Evolutionary conservation across 768 basidiomycete species (phyloP), one percentile per base, ranked within the genome.

Genomic region (Aureoboletus auriporus): DNA sequence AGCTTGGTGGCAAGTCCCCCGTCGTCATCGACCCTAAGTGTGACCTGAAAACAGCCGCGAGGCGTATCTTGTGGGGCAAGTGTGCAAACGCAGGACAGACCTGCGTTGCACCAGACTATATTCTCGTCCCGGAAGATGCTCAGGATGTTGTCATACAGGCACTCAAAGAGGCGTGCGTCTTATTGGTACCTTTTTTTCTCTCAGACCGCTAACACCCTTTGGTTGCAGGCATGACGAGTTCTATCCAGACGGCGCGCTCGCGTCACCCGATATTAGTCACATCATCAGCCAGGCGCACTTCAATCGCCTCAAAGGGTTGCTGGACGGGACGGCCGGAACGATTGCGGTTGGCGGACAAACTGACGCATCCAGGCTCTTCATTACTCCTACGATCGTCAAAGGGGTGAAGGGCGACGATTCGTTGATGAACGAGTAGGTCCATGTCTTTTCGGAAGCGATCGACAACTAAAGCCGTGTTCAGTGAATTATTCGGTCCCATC

Each of bases 401-500:
- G 76, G 84, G 50, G 82, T 91, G 3, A 64, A 70, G 31, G 58
- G 52, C 0, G 78, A 79, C 46, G 91, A 93, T 65, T 75, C 84
- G 0, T 65, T 92, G 52, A 87, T 93, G 86, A 73, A 74, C 60
- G 83, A 87, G 87, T 86, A 56, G 42, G 83, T 72, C 3, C 14
- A 39, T 44, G 8, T 17, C 12, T 50, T 36, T 5, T 14, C 13
- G 29, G 12, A 44, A 43, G 8, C 13, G 28, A 39, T 10, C n/a
- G 1, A 28, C 39, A 7, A 17, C 29, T 53, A 4, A 54, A n/a
- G 12, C 5, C 5, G 39, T 14, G 37, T 0, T 6, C 53, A 90
- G 89, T 51, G 92, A 93, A 59, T 75, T 93, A 37, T 93, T 94
- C 56, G 92, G 90, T 0, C 91, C 92, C 8, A 55, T 94, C 9